phyloP scores from a whole-genome alignment of 306 rosid genomes.

The Prunus mira region DNA sequence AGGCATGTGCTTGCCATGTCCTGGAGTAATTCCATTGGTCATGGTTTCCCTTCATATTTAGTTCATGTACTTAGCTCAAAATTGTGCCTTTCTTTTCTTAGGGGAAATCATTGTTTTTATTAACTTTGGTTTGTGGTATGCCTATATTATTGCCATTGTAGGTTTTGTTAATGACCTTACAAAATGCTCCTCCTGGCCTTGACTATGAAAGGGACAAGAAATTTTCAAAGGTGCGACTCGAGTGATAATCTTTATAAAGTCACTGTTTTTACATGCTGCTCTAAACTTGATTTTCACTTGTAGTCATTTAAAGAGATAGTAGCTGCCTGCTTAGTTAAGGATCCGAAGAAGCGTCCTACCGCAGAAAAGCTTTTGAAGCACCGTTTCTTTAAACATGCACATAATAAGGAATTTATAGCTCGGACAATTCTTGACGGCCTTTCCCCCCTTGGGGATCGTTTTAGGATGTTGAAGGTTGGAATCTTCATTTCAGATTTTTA shows the following conservation, averaged over 20 bases:
- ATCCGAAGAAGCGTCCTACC: conserved; percentile 88
- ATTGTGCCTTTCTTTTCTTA: background rate
- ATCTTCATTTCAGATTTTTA: conserved; percentile 1
- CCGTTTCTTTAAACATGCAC: conserved; percentile 72
- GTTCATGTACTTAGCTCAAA: background rate
- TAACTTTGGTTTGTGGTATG: background rate
- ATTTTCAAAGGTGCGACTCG: conserved; percentile 62
- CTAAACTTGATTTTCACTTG: conserved; percentile 13
- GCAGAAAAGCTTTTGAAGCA: conserved; percentile 82
- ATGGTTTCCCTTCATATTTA: background rate
- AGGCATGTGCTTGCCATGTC: background rate
- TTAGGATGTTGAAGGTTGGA: conserved; percentile 73
- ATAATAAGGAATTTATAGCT: conserved; percentile 47
- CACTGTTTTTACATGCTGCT: background rate
- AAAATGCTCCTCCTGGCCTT: conserved; percentile 97
- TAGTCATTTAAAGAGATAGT: conserved; percentile 89
- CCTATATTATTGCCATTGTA: conserved; percentile 32
- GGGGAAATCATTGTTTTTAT: background rate
- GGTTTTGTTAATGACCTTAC: conserved; percentile 97
- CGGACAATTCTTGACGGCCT: conserved; percentile 76
- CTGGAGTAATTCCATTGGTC: conserved; percentile 5
- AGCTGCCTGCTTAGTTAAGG: conserved; percentile 89
- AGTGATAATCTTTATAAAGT: background rate
- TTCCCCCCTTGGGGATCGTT: conserved; percentile 81
- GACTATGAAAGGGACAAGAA: conserved; percentile 92